Base-by-base conservation (phyloP, 345 rosid genomes). In the Cardiospermum halicacabum region DNA sequence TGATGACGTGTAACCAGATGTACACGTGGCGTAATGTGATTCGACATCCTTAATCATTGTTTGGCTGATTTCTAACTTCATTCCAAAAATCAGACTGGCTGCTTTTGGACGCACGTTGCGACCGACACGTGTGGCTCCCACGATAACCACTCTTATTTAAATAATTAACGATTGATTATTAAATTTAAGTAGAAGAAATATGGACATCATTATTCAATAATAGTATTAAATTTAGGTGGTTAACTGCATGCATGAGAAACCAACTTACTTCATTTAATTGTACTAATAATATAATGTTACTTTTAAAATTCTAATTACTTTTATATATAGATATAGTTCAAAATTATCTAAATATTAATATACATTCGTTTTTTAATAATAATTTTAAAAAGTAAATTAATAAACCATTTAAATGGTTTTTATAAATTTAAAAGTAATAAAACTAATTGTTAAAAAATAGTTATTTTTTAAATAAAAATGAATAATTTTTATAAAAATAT, bases 71-170 rank as follows among this genome's bases (percentile, higher is more conserved):
- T 39, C n/a, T 11, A 13, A 21, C 5, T 43, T 43, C n/a, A n/a
- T n/a, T n/a, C n/a, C n/a, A n/a, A n/a, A 43, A 43, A 43, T 45
- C 71, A 27, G 24, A 13, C 69, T 43, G 40, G 56, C 72, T 49
- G 39, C 22, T 26, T 57, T 51, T 63, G 25, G 45, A 18, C 22
- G 15, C 9, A 32, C 57, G 31, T 8, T 48, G 58, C 76, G 12
- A 28, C 73, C 77, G 77, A 74, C 81, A 69, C 54, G 4, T 56
- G 57, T 53, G 74, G 80, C 56, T 56, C 75, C 80, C 71, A 61
- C 72, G 22, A 16, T 53, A 50, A 37, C 77, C 18, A 54, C 58
- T 58, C 11, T 1, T 30, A 32, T 48, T 39, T 21, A 53, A 56
- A 11, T 6, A 42, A 25, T 13, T 50, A 25, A 48, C 25, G 49